Percentiles rank a stretch among this genome's conserved stretches.
phyloP scores from a whole-genome alignment of 2,329 filamentous ascomycete genomes.

The Pseudocercospora pini-densiflorae region DNA sequence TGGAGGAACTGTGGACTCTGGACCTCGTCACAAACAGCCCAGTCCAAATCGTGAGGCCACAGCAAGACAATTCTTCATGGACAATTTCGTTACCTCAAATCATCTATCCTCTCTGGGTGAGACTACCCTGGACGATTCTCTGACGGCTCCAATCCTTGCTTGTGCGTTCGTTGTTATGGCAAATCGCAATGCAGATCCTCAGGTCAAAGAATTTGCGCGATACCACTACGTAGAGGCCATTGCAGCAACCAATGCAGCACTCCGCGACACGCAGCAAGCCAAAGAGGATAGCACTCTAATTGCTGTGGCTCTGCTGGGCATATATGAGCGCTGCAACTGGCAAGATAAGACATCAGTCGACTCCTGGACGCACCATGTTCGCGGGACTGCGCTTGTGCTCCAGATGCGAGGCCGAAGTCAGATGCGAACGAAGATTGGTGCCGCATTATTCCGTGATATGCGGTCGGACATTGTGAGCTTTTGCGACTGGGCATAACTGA shows the following conservation, averaged over 20 bases:
- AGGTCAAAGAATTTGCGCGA: slow-evolving; percentile 12
- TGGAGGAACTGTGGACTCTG: slow-evolving; percentile 4
- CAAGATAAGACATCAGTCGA: slow-evolving; percentile 13
- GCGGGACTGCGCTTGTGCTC: slow-evolving; percentile 18
- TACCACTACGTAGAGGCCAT: slow-evolving; percentile 27
- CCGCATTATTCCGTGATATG: slow-evolving; percentile 23
- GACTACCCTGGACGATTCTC: slow-evolving; percentile 13
- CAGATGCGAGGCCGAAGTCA: slow-evolving; percentile 23
- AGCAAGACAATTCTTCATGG: slow-evolving; percentile 21
- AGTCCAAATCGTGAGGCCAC: slow-evolving; percentile 15
- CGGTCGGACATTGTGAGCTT: slow-evolving; percentile 21
- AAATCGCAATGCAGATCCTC: slow-evolving; percentile 13
- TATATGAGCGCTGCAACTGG: slow-evolving; percentile 26
- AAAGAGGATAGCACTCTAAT: slow-evolving; percentile 27
- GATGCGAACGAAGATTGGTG: slow-evolving; percentile 15
- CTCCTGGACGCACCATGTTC: slow-evolving; percentile 23
- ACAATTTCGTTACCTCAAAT: slow-evolving; percentile 19
- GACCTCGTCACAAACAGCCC: slow-evolving; percentile 5
- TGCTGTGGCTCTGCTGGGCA: slow-evolving; percentile 21
- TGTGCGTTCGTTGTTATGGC: slow-evolving; percentile 22
- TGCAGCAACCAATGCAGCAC: slow-evolving; percentile 21
- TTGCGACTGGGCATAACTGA: not conserved
- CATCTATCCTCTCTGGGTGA: slow-evolving; percentile 22
- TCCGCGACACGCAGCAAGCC: slow-evolving; percentile 16
- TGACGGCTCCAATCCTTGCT: slow-evolving; percentile 25